phyloP scores from a whole-genome alignment of 805 yeast species.

The Suhomyces sp. region DNA sequence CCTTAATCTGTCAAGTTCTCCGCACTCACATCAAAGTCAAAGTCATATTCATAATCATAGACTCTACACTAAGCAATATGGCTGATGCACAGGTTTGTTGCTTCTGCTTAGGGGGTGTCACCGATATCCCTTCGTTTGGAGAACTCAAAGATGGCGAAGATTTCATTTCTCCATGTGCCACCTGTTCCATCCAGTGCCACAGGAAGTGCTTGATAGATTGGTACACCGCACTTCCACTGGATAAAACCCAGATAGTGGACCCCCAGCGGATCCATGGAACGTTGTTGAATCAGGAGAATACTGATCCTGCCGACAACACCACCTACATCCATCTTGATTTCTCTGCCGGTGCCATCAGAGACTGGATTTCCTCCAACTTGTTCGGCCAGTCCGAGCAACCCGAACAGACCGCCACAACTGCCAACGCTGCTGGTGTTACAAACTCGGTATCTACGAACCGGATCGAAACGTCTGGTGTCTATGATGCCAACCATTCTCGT shows the following conservation, averaged over 20 bases:
- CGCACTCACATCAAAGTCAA: background rate
- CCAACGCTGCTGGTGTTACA: background rate
- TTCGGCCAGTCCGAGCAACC: background rate
- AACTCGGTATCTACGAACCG: background rate
- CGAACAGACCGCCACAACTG: background rate
- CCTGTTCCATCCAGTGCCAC: conserved; percentile 37
- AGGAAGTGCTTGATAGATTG: conserved; percentile 40
- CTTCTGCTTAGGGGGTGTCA: conserved; percentile 39
- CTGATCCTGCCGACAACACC: background rate
- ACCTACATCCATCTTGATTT: conserved; percentile 1
- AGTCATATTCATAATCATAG: background rate
- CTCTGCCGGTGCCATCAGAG: background rate
- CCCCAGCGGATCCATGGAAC: conserved; percentile 2
- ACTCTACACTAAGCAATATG: conserved; percentile 5
- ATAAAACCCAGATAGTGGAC: conserved; percentile 18
- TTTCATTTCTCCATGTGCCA: conserved; percentile 35
- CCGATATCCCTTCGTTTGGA: conserved; percentile 42
- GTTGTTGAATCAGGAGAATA: background rate
- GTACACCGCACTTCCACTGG: conserved; percentile 34
- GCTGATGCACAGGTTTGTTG: conserved; percentile 11
- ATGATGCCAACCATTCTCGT: background rate
- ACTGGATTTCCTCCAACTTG: background rate
- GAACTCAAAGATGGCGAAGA: conserved; percentile 32
- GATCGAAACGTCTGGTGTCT: background rate
- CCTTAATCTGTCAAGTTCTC: background rate